These are phyloP conservation scores for Fusarium nygamai DNA, from an alignment of 2,329 filamentous ascomycete genomes.

Conservation along the genomic window DNA sequence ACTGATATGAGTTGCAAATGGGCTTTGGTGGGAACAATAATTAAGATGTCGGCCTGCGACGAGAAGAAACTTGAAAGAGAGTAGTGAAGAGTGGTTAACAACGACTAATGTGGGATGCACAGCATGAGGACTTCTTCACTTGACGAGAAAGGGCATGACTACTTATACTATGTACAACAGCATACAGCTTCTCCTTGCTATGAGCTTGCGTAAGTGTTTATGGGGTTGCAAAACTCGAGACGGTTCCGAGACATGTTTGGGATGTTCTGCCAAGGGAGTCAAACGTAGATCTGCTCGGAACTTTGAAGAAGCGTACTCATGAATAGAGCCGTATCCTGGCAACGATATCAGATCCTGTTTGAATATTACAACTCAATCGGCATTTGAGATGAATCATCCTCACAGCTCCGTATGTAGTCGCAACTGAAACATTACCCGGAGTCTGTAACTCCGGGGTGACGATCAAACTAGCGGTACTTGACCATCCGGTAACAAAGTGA, in stretches of 20 bases:
- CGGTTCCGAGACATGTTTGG: slow-evolving; percentile 26
- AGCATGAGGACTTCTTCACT: neutral
- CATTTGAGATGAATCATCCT: slow-evolving; percentile 2
- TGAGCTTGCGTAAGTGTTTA: neutral
- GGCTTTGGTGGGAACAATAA: slow-evolving; percentile 32
- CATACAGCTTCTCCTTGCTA: neutral
- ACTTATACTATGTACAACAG: slow-evolving; percentile 13
- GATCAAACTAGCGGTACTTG: slow-evolving; percentile 31
- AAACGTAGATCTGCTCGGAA: neutral
- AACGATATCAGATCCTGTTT: neutral
- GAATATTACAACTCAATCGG: neutral
- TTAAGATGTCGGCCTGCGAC: slow-evolving; percentile 63
- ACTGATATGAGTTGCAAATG: slow-evolving; percentile 34
- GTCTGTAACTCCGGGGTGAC: slow-evolving; percentile 22
- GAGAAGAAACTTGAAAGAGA: slow-evolving; percentile 38
- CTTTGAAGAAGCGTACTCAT: neutral
- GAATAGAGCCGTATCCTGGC: neutral
- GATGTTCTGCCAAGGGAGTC: neutral
- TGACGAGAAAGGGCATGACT: neutral
- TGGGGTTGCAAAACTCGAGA: slow-evolving; percentile 13
- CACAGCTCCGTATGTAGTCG: neutral
- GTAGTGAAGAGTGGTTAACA: neutral
- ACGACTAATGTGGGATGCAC: slow-evolving; percentile 9
- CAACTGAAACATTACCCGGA: slow-evolving; percentile 22
- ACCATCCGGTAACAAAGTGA: slow-evolving; percentile 33